Conservation (phyloP, 1,139 yeast species). For the Candida pseudocylindracea region DNA sequence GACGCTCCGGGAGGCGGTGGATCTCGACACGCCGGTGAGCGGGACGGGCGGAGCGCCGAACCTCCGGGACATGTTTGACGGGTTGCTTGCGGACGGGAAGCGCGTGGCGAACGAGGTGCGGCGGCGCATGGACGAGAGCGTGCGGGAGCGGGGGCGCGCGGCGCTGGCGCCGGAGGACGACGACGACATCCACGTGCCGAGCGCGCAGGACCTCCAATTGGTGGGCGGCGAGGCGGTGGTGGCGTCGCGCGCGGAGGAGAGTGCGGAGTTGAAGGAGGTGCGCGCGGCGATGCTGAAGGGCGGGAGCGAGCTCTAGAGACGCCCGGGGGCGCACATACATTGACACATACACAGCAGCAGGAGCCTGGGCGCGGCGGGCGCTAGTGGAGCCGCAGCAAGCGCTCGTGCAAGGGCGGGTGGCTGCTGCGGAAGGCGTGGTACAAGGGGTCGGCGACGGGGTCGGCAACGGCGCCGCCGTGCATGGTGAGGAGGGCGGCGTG, state of each 20-base stretch:
- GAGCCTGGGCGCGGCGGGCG: neutral
- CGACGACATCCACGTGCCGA: too few relatives aligned
- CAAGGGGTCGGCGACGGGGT: slow-evolving; percentile 75
- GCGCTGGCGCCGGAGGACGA: neutral
- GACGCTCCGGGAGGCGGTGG: slow-evolving; percentile 44
- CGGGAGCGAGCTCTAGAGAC: too few relatives aligned
- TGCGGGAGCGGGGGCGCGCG: neutral
- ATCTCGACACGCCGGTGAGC: slow-evolving; percentile 22
- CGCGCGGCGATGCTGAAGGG: too few relatives aligned
- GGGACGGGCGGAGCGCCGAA: slow-evolving; percentile 18
- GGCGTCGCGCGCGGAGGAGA: too few relatives aligned
- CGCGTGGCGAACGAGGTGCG: slow-evolving; percentile 79
- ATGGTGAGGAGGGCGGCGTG: slow-evolving; percentile 52
- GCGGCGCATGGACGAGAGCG: slow-evolving; percentile 50
- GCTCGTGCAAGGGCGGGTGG: slow-evolving; percentile 81
- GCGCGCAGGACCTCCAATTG: too few relatives aligned
- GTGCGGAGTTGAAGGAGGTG: too few relatives aligned
- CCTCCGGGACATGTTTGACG: slow-evolving; percentile 75
- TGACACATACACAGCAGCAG: slow-evolving; percentile 2
- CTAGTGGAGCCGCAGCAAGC: slow-evolving; percentile 17
- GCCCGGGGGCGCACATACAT: slow-evolving; percentile 18
- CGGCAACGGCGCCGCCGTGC: slow-evolving; percentile 59
- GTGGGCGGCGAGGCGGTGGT: too few relatives aligned
- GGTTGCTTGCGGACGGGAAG: slow-evolving; percentile 77
- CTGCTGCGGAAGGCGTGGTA: slow-evolving; percentile 77